phyloP scores from a whole-genome alignment of 768 basidiomycete genomes.

The Kwoniella botswanensis region DNA sequence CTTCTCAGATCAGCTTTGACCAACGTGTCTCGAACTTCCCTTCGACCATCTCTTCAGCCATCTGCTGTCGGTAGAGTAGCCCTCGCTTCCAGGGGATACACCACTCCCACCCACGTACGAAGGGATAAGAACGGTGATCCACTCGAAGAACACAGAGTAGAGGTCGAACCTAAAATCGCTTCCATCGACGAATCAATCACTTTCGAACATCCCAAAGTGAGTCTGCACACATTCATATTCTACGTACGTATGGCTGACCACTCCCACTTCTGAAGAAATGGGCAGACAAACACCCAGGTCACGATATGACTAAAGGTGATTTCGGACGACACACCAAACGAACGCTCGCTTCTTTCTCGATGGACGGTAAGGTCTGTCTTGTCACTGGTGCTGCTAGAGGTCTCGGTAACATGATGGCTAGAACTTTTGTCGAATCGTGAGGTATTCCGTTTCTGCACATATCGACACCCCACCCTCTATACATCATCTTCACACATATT shows the following conservation, averaged over 20 bases:
- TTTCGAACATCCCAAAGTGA: constrained; percentile 39
- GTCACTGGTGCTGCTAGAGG: constrained; percentile 94
- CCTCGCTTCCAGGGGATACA: constrained; percentile 8
- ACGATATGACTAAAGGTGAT: constrained; percentile 53
- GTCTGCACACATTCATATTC: neutral
- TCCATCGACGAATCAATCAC: constrained; percentile 44
- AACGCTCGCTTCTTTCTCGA: constrained; percentile 75
- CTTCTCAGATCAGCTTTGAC: constrained; percentile 20
- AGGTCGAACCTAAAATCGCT: constrained; percentile 50
- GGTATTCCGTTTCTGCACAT: constrained; percentile 40
- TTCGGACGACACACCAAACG: constrained; percentile 58
- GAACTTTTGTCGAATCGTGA: constrained; percentile 84
- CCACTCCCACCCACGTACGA: constrained; percentile 9
- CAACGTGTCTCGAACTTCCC: constrained; percentile 3
- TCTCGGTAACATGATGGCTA: constrained; percentile 86
- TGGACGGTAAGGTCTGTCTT: constrained; percentile 76
- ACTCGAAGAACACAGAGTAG: constrained; percentile 44
- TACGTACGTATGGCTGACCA: neutral
- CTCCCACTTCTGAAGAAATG: constrained; percentile 10
- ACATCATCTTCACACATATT: no score
- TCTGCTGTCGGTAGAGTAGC: constrained; percentile 8
- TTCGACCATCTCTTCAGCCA: neutral
- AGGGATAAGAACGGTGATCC: constrained; percentile 24
- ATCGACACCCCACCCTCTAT: neutral
- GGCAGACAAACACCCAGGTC: constrained; percentile 46